phyloP scores from a whole-genome alignment of 768 basidiomycete species.

The Naematelia aurantialba region DNA sequence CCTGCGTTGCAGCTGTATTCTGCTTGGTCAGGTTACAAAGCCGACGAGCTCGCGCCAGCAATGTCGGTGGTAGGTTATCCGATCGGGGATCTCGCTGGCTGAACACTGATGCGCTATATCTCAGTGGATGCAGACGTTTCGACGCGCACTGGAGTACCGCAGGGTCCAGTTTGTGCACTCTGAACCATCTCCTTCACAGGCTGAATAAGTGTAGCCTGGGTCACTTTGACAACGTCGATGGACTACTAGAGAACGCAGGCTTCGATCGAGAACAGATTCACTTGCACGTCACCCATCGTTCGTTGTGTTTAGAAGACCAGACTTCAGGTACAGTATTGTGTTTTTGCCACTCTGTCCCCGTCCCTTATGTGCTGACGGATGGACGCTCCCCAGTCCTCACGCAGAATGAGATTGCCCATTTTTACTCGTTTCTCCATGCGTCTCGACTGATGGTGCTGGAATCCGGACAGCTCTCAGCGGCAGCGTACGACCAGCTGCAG shows the following conservation, averaged over 20 bases:
- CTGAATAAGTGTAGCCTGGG: not conserved
- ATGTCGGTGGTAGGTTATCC: slow-evolving; percentile 5
- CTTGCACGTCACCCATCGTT: slow-evolving; percentile 11
- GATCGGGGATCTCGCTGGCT: not conserved
- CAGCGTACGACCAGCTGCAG: slow-evolving; percentile 6
- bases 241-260: slow-evolving; percentile 9
- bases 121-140: slow-evolving; percentile 6
- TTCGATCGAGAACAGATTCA: slow-evolving; percentile 12
- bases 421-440: slow-evolving; percentile 3
- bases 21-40: slow-evolving; percentile 11
- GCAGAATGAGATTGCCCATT: not conserved
- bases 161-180: slow-evolving; percentile 15
- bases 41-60: slow-evolving; percentile 8
- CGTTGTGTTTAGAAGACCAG: slow-evolving; percentile 13
- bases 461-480: slow-evolving; percentile 4
- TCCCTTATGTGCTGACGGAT: too few species aligned
- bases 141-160: slow-evolving; percentile 2
- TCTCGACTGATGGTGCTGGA: slow-evolving; percentile 15
- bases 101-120: not conserved
- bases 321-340: slow-evolving; percentile 7
- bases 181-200: not conserved
- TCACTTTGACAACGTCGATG: slow-evolving; percentile 8
- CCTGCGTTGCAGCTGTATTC: not conserved
- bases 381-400: not conserved
- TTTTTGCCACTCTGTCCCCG: too few species aligned